phyloP scores from a whole-genome alignment of 2,329 filamentous ascomycete species.

The Teratosphaeria zuluensis region DNA sequence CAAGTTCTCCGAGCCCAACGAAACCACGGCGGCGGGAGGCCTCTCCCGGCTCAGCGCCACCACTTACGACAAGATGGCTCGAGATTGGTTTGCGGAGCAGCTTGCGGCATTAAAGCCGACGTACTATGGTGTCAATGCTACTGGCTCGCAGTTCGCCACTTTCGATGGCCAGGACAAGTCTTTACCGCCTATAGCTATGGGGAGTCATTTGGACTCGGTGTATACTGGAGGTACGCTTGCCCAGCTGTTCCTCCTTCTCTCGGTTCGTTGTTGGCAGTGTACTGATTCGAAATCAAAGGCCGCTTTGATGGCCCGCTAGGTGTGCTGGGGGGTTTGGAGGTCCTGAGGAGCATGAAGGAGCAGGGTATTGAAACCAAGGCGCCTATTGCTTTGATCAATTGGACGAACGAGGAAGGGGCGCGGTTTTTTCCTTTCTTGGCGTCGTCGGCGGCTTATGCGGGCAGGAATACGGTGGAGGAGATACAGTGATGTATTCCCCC shows the following conservation, averaged over 20 bases:
- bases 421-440: slow-evolving; percentile 6
- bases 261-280: background rate
- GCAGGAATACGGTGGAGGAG: slow-evolving; percentile 11
- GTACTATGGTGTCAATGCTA: slow-evolving; percentile 12
- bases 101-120: slow-evolving; percentile 6
- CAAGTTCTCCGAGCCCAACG: slow-evolving; percentile 8
- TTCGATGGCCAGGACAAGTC: slow-evolving; percentile 12
- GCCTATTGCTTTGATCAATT: slow-evolving; percentile 17
- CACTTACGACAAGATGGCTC: slow-evolving; percentile 15
- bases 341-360: slow-evolving; percentile 28
- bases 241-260: slow-evolving; percentile 8
- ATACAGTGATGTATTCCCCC: slow-evolving; percentile 15
- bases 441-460: slow-evolving; percentile 12
- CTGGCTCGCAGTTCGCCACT: slow-evolving; percentile 13
- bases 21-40: slow-evolving; percentile 3
- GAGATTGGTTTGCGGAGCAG: slow-evolving; percentile 17
- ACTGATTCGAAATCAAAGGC: background rate
- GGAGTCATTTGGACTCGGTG: slow-evolving; percentile 14
- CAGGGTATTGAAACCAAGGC: slow-evolving; percentile 16
- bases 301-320: slow-evolving; percentile 7
- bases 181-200: slow-evolving; percentile 20
- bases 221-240: slow-evolving; percentile 20
- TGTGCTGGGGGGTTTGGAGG: slow-evolving; percentile 23
- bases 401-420: slow-evolving; percentile 18
- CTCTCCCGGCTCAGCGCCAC: slow-evolving; percentile 9